Base-by-base conservation (phyloP, 371 early-diverging fungal genomes). In the Basidiobolus meristosporus region DNA sequence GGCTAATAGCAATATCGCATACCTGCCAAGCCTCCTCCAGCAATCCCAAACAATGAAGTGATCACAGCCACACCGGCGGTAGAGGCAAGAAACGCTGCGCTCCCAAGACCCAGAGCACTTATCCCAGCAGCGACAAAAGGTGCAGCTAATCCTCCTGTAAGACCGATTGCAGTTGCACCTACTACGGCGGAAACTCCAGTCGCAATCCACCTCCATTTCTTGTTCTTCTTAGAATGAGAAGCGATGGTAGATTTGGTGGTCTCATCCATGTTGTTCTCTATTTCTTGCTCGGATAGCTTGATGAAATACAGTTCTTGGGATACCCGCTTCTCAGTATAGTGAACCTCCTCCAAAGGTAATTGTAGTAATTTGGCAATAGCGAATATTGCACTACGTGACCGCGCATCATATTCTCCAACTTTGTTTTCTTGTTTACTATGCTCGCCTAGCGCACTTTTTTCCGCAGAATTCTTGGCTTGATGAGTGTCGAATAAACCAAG, bases 131-230 rank as follows among this genome's bases (percentile, higher is more conserved):
- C 72, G 17, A 77, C 56, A 17, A 73, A 39, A 5, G 77, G 77
- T 10, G 77, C 73, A 3, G 77, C 77, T 31, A 77, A 42, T 18
- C 77, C 77, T 15, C 77, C 77, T 0, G 77, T 73, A 38, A 77
- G 42, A 43, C 72, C 76, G 43, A 77, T 70, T 0, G 73, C 56
- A 2, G 73, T 68, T 7, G 70, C 77, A 29, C 77, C 77, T 12
- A 66, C 73, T 14, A 70, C 71, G 16, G 66, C 64, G 5, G 54
- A 53, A 19, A 52, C 50, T 6, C 72, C 72, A 2, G 72, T 72
- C 1, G 70, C 71, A 1, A 69, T 29, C 65, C 73, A 75, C 31
- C 56, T 50, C 45, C 62, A 56, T 5, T 57, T 54, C 35, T 59
- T n/a, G n/a, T n/a, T 58, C 33, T 65, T 69, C 31, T 53, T 41